Evolutionary conservation across 2,329 filamentous ascomycete genomes (phyloP), one percentile per base, ranked within the genome.

Genomic region (Lanzia echinophila): DNA sequence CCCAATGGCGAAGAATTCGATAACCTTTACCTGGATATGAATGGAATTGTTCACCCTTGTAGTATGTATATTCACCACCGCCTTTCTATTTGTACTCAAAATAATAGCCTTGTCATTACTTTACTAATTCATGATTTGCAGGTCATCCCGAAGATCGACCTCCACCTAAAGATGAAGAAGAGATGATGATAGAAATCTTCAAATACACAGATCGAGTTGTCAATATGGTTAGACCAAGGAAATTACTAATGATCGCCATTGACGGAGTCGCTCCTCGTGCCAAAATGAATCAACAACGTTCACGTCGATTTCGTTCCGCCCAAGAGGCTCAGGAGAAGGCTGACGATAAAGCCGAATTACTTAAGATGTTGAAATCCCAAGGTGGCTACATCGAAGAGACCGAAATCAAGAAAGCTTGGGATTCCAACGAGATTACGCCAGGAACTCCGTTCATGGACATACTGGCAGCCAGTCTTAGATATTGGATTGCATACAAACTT

Each of bases 161-260:
- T 2, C 83, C 94, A 3, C 94, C 94, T 11, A 87, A 86, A 66
- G 92, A 94, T 57, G 94, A 99, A 74, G 90, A 95, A 70, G 94
- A 97, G 73, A 99, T 99, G 94, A 99, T 99, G 94, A 70, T 96
- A 64, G 95, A 95, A 68, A 85, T 99, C 58, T 99, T 99, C 77
- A 89, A 87, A 68, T 99, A 99, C 72, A 99, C 94, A n/a, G 91
- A 99, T 68, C 87, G 94, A 56, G 91, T 99, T 22, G 89, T 99
- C 62, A 96, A 96, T 70, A 99, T 99, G 92, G 92, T 96, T 61
- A 88, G 94, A 57, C 94, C 94, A 10, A 84, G 94, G 63, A 97
- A 96, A 73, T 75, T 99, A 47, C 80, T 99, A 53, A 94, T 97
- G 88, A 96, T 99, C 67, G 94, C 94, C 65, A 91, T 99, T 69